Base-by-base conservation (phyloP, 768 basidiomycete genomes). In the Dioszegia crocea region DNA sequence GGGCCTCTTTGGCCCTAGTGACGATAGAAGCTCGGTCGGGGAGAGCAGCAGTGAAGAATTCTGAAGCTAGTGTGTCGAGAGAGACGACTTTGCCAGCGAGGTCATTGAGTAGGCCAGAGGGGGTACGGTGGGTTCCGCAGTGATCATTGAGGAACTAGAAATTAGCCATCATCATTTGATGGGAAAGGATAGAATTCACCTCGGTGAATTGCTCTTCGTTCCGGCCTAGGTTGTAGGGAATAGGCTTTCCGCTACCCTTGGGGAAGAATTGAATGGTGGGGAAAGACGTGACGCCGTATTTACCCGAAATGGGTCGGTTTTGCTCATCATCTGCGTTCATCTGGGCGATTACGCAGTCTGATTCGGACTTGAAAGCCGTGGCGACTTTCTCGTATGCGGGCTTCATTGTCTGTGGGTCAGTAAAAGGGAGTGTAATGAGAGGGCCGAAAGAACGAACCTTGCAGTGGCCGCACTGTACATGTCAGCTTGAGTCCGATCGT, bases 191-290 rank as follows among this genome's bases (percentile, higher is more conserved):
- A 26, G 2, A 23, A 64, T 70, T 59, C 45, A 73, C 74, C 17
- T 75, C 70, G 33, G 74, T 55, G 61, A 78, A 77, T 29, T 71
- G 68, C 31, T 72, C 68, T 58, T 78, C 77, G 33, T 82, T 80
- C 57, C 94, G 84, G 36, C 81, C 84, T 23, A 84, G 84, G 11
- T 84, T 80, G 76, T 97, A 99, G 27, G 78, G 79, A 48, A 85
- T 79, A 59, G 83, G 82, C 70, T 84, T 85, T 67, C 58, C 57
- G 23, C 40, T 49, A 40, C 76, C 78, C 56, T 86, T 86, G 63
- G 88, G 82, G 85, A 91, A 96, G 82, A 93, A 93, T 77, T 91
- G 93, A 81, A 99, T 84, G 19, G 93, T 98, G 0, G 96, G 96
- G 84, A 85, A 99, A 59, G 86, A 84, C 19, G 76, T 69, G 57